Base-by-base conservation (phyloP, 1,139 yeast genomes). In the Casaregolazyma suthepensis region DNA sequence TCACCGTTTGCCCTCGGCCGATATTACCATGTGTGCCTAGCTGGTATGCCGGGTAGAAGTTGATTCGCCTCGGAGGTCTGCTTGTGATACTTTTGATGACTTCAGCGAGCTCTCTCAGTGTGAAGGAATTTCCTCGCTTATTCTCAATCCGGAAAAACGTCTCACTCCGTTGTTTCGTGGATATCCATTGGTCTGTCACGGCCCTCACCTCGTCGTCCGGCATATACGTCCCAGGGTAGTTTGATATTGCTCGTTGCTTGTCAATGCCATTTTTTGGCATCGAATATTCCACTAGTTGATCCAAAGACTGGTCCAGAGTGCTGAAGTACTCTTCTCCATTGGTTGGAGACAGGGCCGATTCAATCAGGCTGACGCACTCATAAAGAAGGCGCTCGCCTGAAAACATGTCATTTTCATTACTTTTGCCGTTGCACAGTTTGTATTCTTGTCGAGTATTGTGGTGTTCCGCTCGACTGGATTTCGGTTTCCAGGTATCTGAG, bases 11-110 rank as follows among this genome's bases (percentile, higher is more conserved):
- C 1, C 64, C 52, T 31, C 45, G 45, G 19, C 64, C 63, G 50
- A 59, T 60, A 19, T 42, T 35, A 3, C 60, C 63, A 43, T 61
- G 61, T 0, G 65, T 59, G 31, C 62, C 52, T 2, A 62, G 53
- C 54, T 62, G 66, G 26, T 62, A 56, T 2, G 65, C 63, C 29
- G 61, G 57, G 51, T 57, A 59, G 20, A 56, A 52, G 53, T 62
- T 62, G 49, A 61, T 61, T 23, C 66, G 53, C 43, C 66, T 45
- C 2, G 66, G 66, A 1, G 66, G 66, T 17, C 66, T 52, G 1
- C 63, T 59, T 49, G 59, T 55, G 17, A 62, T 50, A 26, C 61
- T 59, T 48, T 57, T 60, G 3, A 62, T 46, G 35, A 56, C 62
- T 43, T 61, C 63, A 23, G 57, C 55, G n/a, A 62, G 54, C 48